Evolutionary conservation across 1,284 basidiomycete genomes (phyloP).

Genomic region (Sutorius eximius): DNA sequence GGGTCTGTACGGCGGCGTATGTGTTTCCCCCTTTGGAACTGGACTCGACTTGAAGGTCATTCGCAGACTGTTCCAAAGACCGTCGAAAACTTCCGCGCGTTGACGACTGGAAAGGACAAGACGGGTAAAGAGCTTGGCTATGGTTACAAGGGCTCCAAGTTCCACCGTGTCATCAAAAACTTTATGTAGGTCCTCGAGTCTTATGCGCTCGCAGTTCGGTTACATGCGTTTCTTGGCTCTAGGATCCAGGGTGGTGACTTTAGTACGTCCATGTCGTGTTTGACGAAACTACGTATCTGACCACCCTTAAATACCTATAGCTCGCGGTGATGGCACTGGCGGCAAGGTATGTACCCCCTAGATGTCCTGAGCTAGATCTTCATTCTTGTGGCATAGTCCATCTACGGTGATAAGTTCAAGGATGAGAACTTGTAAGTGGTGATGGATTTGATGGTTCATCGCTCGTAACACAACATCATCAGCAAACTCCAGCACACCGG

Average conservation of each 20-base stretch:
- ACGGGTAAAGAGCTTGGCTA: slow-evolving; percentile 72
- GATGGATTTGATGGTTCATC: neutral
- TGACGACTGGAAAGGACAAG: slow-evolving; percentile 79
- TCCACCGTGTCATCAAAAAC: slow-evolving; percentile 97
- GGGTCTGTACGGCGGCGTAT: slow-evolving; percentile 80
- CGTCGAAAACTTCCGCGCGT: slow-evolving; percentile 92
- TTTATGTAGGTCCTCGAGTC: slow-evolving; percentile 71
- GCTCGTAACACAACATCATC: slow-evolving; percentile 2
- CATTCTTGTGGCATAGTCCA: slow-evolving; percentile 51
- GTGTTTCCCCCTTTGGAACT: slow-evolving; percentile 13
- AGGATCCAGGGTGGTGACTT: slow-evolving; percentile 95
- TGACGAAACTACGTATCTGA: neutral
- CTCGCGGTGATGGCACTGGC: slow-evolving; percentile 94
- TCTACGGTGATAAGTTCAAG: slow-evolving; percentile 92
- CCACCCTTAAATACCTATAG: slow-evolving; percentile 30
- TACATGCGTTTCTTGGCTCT: slow-evolving; percentile 3
- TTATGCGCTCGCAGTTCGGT: neutral
- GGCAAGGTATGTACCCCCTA: slow-evolving; percentile 57
- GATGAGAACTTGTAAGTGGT: slow-evolving; percentile 90
- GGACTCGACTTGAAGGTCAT: slow-evolving; percentile 14
- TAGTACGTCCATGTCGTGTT: slow-evolving; percentile 46
- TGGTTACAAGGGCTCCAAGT: slow-evolving; percentile 93
- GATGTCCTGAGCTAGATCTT: neutral
- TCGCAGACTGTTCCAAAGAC: slow-evolving; percentile 91
- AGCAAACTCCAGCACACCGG: slow-evolving; percentile 89